Evolutionary conservation across 495 filamentous ascomycete genomes (phyloP), one percentile per base, ranked within the genome.

Genomic region (Viridothelium virens): DNA sequence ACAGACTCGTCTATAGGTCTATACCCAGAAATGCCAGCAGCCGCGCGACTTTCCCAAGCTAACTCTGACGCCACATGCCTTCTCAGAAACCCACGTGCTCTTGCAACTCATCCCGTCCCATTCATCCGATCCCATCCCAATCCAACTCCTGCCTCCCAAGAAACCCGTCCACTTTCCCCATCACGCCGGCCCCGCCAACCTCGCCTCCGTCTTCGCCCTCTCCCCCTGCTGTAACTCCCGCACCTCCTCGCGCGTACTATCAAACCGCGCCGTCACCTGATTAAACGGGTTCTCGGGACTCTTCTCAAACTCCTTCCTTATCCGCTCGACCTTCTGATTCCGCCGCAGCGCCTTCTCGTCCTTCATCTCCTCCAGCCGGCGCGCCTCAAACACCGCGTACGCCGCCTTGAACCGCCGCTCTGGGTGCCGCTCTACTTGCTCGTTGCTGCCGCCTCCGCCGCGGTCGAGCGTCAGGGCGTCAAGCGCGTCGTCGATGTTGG

Each of bases 271-370:
- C 66, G 81, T 81, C 14, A 83, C 85, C 77, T 95, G 91, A 76
- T 94, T 96, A 75, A 96, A 92, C 47, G 94, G 94, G 74, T 97
- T 97, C 74, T 97, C 94, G 3, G 87, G 85, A 73, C 87, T 88
- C 79, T 90, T 93, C 75, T 92, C 85, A 74, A 96, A 98, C 78
- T 97, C 95, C 80, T 93, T 92, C 68, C 80, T 74, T 61, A 94
- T 87, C 66, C 85, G 77, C 69, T 94, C 89, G 56, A 88, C 82
- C 76, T 88, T 87, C 85, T 96, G 90, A 70, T 92, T 83, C 66
- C 87, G 80, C 59, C 92, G 80, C 73, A 97, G 75, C 1, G 89
- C 92, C 65, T 86, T 84, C 75, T 97, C 95, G 65, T 84, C 77
- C 66, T 91, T 87, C 79, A 97, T 86, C 81, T 97, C 92, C 2